These are phyloP conservation scores for Botrytis sinoallii DNA, from an alignment of 2,329 filamentous ascomycete species.

Conservation along the genomic window DNA sequence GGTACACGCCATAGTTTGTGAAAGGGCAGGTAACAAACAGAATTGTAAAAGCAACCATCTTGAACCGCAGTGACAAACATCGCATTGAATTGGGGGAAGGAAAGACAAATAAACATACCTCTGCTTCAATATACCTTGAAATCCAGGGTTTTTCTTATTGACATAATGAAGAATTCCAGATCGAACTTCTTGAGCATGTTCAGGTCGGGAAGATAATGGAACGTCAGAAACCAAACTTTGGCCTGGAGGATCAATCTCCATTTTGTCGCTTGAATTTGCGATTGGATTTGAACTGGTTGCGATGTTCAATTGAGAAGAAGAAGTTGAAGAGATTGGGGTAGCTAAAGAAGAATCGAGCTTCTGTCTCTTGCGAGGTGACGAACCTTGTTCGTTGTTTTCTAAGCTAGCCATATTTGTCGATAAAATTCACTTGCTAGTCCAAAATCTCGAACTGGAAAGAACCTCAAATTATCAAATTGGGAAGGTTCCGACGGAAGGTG, in stretches of 20 bases:
- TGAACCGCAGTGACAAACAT: background rate
- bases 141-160: conserved; percentile 54
- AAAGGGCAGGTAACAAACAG: background rate
- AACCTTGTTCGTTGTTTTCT: conserved; percentile 10
- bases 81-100: background rate
- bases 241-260: conserved; percentile 18
- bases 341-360: conserved; percentile 22
- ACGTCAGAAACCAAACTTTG: conserved; percentile 12
- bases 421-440: background rate
- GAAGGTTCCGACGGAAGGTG: conserved; percentile 7
- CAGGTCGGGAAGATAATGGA: conserved; percentile 22
- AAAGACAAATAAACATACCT: conserved; percentile 42
- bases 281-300: background rate
- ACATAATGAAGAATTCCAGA: conserved; percentile 65
- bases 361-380: conserved; percentile 28
- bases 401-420: conserved; percentile 28
- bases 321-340: conserved; percentile 10
- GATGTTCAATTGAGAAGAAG: background rate
- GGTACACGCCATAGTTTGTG: background rate
- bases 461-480: background rate
- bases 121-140: conserved; percentile 65
- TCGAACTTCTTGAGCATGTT: conserved; percentile 28
- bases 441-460: background rate
- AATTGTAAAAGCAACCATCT: background rate
- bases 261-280: conserved; percentile 16